A percentile compares a stretch with the other conserved stretches of the same genome.
Evolutionary conservation across 495 filamentous ascomycete genomes (phyloP).

Genomic region (Schizothecium vesticola): DNA sequence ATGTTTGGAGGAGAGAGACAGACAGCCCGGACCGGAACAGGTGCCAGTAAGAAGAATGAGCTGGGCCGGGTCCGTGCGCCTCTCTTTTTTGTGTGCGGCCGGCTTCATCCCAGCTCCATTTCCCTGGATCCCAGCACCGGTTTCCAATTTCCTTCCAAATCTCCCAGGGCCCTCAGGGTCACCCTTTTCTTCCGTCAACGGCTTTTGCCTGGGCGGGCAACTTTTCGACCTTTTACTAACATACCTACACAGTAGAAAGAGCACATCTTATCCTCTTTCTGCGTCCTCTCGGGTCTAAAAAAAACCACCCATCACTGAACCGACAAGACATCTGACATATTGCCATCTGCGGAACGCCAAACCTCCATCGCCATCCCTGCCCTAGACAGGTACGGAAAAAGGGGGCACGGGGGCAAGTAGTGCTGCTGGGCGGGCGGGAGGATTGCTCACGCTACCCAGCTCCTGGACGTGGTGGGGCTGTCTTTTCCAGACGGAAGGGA

Average conservation of each 20-base stretch:
- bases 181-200: neutral
- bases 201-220: neutral
- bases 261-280: neutral
- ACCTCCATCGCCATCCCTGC: no score
- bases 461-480: neutral
- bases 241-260: neutral
- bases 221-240: neutral
- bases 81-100: neutral
- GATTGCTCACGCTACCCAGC: neutral
- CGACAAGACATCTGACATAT: no score
- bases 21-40: neutral
- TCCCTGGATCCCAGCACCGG: neutral
- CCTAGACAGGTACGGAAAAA: neutral
- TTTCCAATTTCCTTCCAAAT: neutral
- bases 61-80: neutral
- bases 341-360: no score
- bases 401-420: neutral
- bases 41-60: neutral
- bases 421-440: neutral
- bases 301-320: neutral
- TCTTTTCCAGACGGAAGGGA: neutral
- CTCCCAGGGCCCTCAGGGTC: neutral
- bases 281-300: neutral
- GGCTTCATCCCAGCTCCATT: neutral
- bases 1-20: neutral